Conservation (phyloP, 371 early-diverging fungal genomes). For the Mucor irregularis region DNA sequence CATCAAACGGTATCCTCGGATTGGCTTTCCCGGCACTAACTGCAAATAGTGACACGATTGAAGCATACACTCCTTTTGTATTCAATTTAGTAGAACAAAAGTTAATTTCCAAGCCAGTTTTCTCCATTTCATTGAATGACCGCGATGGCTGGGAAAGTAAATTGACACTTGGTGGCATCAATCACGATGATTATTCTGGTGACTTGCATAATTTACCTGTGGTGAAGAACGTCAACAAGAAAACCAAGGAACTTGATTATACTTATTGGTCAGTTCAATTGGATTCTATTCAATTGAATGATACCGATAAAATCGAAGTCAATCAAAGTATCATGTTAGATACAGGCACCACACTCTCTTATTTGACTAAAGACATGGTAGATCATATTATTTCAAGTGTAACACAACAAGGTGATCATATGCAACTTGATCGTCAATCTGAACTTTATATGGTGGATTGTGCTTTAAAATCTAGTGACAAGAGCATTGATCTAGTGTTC, state of each 20-base stretch:
- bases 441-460: slow-evolving; percentile 14
- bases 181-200: slow-evolving; percentile 50
- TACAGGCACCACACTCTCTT: slow-evolving; percentile 37
- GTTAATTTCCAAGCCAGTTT: slow-evolving; percentile 19
- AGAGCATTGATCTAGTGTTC: background rate
- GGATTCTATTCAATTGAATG: background rate
- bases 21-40: slow-evolving; percentile 25
- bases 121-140: slow-evolving; percentile 15
- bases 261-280: slow-evolving; percentile 9
- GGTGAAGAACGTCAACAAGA: slow-evolving; percentile 3
- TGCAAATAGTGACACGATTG: slow-evolving; percentile 1
- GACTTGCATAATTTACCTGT: slow-evolving; percentile 45
- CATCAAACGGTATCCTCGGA: slow-evolving; percentile 34
- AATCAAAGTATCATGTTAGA: slow-evolving; percentile 42
- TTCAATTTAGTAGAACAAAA: slow-evolving; percentile 13
- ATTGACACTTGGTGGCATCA: slow-evolving; percentile 61
- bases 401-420: background rate
- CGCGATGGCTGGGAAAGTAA: slow-evolving; percentile 26
- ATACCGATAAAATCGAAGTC: slow-evolving; percentile 28
- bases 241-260: slow-evolving; percentile 1
- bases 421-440: background rate
- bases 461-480: background rate
- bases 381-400: slow-evolving; percentile 1
- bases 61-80: slow-evolving; percentile 17
- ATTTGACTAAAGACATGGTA: background rate